These are phyloP conservation scores for Botrytis sinoallii DNA, from an alignment of 2,329 filamentous ascomycete species.

Conservation along the genomic window DNA sequence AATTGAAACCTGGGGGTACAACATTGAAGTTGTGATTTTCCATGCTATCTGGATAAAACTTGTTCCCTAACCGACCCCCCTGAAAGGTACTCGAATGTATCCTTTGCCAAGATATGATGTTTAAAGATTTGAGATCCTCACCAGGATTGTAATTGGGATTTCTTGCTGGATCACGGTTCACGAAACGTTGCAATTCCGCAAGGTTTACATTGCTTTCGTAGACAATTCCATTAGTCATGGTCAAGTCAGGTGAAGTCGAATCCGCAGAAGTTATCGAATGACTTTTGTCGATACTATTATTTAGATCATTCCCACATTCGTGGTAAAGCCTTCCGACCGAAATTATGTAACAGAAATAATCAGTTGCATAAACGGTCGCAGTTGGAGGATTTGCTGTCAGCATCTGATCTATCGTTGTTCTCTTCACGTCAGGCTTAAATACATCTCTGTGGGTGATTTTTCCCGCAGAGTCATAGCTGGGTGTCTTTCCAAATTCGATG, in stretches of 20 bases:
- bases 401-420: background rate
- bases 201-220: background rate
- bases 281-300: background rate
- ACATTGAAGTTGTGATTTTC: too few species aligned
- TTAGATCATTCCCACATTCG: background rate
- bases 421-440: background rate
- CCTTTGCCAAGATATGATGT: constrained; percentile 23
- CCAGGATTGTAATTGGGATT: background rate
- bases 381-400: background rate
- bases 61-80: constrained; percentile 18
- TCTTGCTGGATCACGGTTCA: too few species aligned
- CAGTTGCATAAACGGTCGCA: background rate
- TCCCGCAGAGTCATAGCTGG: too few species aligned
- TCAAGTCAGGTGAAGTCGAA: too few species aligned
- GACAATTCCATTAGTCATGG: too few species aligned
- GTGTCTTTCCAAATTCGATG: background rate
- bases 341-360: constrained; percentile 14
- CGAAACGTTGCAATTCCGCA: background rate
- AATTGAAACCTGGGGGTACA: too few species aligned
- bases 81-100: constrained; percentile 5
- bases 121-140: constrained; percentile 17
- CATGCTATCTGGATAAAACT: background rate
- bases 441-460: too few species aligned
- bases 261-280: background rate
- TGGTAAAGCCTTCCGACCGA: constrained; percentile 10